These are phyloP conservation scores for Ramalina intermedia DNA, from an alignment of 495 filamentous ascomycete species.

Conservation along the genomic window DNA sequence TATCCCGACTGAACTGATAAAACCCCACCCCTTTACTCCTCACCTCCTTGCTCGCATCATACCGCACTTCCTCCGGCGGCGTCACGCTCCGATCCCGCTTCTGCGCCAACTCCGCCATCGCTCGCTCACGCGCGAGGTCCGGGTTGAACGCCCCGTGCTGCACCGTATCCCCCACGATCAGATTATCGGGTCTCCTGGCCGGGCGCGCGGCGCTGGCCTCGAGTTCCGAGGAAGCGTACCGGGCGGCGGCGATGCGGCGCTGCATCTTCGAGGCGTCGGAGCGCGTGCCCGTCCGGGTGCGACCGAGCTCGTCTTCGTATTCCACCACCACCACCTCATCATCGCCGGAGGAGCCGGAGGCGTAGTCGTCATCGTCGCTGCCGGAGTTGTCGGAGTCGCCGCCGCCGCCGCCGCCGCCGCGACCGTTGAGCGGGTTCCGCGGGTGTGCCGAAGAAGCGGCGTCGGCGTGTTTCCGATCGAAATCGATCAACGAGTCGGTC, in stretches of 20 bases:
- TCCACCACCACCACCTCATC: no score
- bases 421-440: slow-evolving; percentile 22
- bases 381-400: no score
- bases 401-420: slow-evolving; percentile 22
- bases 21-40: slow-evolving; percentile 82
- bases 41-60: slow-evolving; percentile 69
- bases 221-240: slow-evolving; percentile 24
- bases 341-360: no score
- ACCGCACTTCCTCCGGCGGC: slow-evolving; percentile 66
- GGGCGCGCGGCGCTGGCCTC: slow-evolving; percentile 42
- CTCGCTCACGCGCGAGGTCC: slow-evolving; percentile 36
- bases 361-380: no score
- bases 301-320: slow-evolving; percentile 82
- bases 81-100: slow-evolving; percentile 62
- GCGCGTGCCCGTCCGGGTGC: slow-evolving; percentile 50
- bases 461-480: slow-evolving; percentile 88
- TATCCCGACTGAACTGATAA: slow-evolving; percentile 67
- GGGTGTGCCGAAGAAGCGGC: slow-evolving; percentile 16
- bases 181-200: slow-evolving; percentile 38
- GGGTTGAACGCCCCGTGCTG: slow-evolving; percentile 71
- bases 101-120: slow-evolving; percentile 59
- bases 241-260: slow-evolving; percentile 20
- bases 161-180: slow-evolving; percentile 74
- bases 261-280: slow-evolving; percentile 45
- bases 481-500: slow-evolving; percentile 58